Base-by-base conservation (phyloP, 495 filamentous ascomycete genomes). In the Thermochaetoides thermophila region DNA sequence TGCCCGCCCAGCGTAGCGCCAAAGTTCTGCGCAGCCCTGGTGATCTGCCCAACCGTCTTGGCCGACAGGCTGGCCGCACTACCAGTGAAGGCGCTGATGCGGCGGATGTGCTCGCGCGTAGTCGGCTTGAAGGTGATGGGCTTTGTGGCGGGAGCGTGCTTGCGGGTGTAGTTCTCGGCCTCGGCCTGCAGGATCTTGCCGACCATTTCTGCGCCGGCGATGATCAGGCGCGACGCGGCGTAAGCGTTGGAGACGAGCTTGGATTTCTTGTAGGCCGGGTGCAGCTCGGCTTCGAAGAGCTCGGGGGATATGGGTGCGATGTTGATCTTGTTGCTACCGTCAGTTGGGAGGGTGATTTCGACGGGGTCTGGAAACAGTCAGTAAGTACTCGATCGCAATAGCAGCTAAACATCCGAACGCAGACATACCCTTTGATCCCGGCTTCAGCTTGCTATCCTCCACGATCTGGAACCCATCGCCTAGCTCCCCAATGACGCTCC, bases 401-500 rank as follows among this genome's bases (percentile, higher is more conserved):
- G 21, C 21, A 24, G n/a, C 1, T n/a, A 18, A 11, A 16, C 2
- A 33, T 10, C 9, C 1, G 9, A 7, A 17, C 19, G 17, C 36
- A 25, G 5, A 60, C 64, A 39, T 59, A 92, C 85, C 78, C 61
- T 97, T 95, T 15, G 80, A 87, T 21, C 89, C 89, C 17, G 74
- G 72, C 42, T 78, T 69, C 32, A 97, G 64, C 29, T 64, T 66
- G 25, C 70, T 58, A 38, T 78, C 69, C 43, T 89, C 89, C 13
- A 85, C 66, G 18, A 94, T 63, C 28, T 85, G 60, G 45, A 84
- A 87, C 6, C 78, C 81, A 27, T 87, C 81, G 17, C 74, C 66
- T 37, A 97, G 64, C 49, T 95, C 89, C 18, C 89, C 91, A 12
- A 97, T 84, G 4, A 96, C 79, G 52, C 79, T 87, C 30, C 84